phyloP scores from a whole-genome alignment of 345 rosid genomes.

The Salix arbutifolia region DNA sequence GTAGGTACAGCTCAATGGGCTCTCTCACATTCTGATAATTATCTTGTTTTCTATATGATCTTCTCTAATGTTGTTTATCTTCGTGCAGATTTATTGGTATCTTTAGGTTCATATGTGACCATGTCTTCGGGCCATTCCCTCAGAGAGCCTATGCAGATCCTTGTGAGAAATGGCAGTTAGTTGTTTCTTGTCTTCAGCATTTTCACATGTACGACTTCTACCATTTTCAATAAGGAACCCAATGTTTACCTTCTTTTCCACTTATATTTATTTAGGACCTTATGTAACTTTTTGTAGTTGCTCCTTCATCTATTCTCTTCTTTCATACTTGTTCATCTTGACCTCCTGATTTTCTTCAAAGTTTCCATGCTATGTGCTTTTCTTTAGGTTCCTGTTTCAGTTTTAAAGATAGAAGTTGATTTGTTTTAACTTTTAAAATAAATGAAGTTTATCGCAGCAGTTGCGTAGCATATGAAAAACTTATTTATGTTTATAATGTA shows the following conservation, averaged over 20 bases:
- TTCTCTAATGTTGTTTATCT: conserved; percentile 18
- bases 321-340: neutral
- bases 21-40: conserved; percentile 3
- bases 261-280: neutral
- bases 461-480: neutral
- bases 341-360: no score
- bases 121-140: conserved; percentile 88
- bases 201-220: conserved; percentile 68
- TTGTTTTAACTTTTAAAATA: neutral
- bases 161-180: conserved; percentile 92
- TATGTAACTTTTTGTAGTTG: neutral
- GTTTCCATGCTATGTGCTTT: neutral
- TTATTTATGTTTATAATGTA: conserved; percentile 4
- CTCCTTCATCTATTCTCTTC: neutral
- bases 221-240: neutral
- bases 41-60: conserved; percentile 15
- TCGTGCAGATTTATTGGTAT: conserved; percentile 83
- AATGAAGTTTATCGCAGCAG: neutral
- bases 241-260: neutral
- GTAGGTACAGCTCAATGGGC: conserved; percentile 47
- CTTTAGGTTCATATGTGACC: conserved; percentile 83
- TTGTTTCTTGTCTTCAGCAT: conserved; percentile 88
- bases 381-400: neutral
- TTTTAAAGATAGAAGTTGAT: neutral
- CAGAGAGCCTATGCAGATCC: conserved; percentile 95